These are phyloP conservation scores for Platismatia glauca DNA, from an alignment of 495 filamentous ascomycete species.

Conservation along the genomic window DNA sequence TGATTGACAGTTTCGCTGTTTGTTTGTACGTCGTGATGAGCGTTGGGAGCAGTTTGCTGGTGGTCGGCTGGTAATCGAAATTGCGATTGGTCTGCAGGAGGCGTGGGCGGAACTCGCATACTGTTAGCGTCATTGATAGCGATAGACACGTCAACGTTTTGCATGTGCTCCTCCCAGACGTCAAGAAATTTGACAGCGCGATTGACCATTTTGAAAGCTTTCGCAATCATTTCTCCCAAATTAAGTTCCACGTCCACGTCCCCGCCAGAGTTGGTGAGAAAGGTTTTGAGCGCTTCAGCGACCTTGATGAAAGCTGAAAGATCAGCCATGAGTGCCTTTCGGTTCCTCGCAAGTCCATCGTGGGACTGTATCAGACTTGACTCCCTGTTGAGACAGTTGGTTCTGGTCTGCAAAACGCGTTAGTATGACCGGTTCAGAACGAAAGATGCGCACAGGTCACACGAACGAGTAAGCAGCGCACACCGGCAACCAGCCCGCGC, in stretches of 20 bases:
- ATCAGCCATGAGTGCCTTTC: slow-evolving; percentile 82
- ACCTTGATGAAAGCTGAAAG: slow-evolving; percentile 81
- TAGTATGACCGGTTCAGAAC: slow-evolving; percentile 17
- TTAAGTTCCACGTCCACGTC: slow-evolving; percentile 62
- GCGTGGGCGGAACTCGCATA: slow-evolving; percentile 56
- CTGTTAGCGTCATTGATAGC: slow-evolving; percentile 39
- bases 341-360: slow-evolving; percentile 66
- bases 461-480: slow-evolving; percentile 79
- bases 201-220: slow-evolving; percentile 88
- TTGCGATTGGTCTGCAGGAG: slow-evolving; percentile 48
- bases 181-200: slow-evolving; percentile 90
- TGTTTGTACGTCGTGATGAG: slow-evolving; percentile 8
- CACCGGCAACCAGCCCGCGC: slow-evolving; percentile 85
- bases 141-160: slow-evolving; percentile 51
- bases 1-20: slow-evolving; percentile 17
- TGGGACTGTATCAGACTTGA: slow-evolving; percentile 61
- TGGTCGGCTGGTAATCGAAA: slow-evolving; percentile 11
- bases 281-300: slow-evolving; percentile 70
- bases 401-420: slow-evolving; percentile 56
- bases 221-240: slow-evolving; percentile 84
- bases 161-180: slow-evolving; percentile 67
- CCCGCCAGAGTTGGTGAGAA: slow-evolving; percentile 38
- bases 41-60: slow-evolving; percentile 2
- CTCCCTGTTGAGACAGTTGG: slow-evolving; percentile 78
- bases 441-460: not conserved